phyloP scores from a whole-genome alignment of 495 filamentous ascomycete species.

The Aeminium ludgeri region DNA sequence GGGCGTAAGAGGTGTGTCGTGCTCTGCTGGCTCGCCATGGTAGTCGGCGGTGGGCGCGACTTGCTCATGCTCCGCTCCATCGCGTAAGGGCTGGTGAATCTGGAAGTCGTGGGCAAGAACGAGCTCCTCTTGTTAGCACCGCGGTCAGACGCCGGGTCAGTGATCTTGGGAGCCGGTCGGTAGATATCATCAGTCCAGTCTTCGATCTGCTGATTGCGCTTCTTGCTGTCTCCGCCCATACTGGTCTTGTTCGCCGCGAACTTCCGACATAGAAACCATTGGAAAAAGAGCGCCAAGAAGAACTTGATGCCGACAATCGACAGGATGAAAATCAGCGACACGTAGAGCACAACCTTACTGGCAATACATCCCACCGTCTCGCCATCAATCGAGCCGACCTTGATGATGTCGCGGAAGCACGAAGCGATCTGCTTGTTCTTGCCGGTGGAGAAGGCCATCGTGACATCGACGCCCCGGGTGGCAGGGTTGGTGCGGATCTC shows the following conservation, averaged over 20 bases:
- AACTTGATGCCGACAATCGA: slow-evolving; percentile 80
- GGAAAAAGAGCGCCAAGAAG: slow-evolving; percentile 73
- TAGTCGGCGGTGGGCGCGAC: slow-evolving; percentile 50
- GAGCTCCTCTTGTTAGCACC: slow-evolving; percentile 62
- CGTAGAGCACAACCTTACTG: slow-evolving; percentile 89
- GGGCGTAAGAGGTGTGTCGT: slow-evolving; percentile 40
- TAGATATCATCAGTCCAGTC: slow-evolving; percentile 98
- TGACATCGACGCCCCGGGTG: slow-evolving; percentile 78
- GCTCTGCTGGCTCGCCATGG: slow-evolving; percentile 89
- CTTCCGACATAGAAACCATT: slow-evolving; percentile 79
- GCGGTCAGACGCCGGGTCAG: slow-evolving; percentile 45
- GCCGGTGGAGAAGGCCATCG: slow-evolving; percentile 61
- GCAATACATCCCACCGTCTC: slow-evolving; percentile 96
- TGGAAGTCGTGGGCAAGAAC: slow-evolving; percentile 71
- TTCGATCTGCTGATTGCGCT: slow-evolving; percentile 85
- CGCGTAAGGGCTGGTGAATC: slow-evolving; percentile 89
- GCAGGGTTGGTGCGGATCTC: slow-evolving; percentile 57
- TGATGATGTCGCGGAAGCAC: slow-evolving; percentile 83
- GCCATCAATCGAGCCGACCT: slow-evolving; percentile 88
- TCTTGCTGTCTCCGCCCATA: slow-evolving; percentile 48
- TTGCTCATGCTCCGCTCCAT: slow-evolving; percentile 38
- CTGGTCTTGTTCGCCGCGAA: slow-evolving; percentile 67
- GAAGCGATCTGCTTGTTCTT: slow-evolving; percentile 63
- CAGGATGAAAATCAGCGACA: slow-evolving; percentile 84
- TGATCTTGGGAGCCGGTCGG: slow-evolving; percentile 62